Conservation (phyloP, 495 filamentous ascomycete genomes). For the Aspergillus biplanus region DNA sequence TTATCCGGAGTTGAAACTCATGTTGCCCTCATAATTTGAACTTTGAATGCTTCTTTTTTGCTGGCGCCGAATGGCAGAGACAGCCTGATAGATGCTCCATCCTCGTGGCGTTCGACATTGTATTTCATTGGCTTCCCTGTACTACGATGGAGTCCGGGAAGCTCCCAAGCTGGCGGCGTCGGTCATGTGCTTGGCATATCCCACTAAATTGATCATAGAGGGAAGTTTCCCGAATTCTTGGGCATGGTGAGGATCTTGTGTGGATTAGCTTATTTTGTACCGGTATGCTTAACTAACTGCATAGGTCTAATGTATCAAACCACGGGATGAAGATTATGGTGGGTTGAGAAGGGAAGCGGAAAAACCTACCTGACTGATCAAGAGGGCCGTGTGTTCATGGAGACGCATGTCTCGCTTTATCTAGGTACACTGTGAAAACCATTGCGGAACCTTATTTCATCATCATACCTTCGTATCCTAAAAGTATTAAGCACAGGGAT, state of each 20-base stretch:
- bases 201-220: not conserved
- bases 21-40: too few relatives aligned
- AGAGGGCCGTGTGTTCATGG: not conserved
- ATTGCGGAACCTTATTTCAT: conserved; percentile 2
- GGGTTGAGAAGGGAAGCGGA: too few relatives aligned
- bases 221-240: too few relatives aligned
- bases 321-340: not conserved
- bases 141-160: not conserved
- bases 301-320: not conserved
- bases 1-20: too few relatives aligned
- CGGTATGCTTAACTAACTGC: not conserved
- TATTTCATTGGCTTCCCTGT: conserved; percentile 4
- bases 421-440: not conserved
- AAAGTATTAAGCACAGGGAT: too few relatives aligned
- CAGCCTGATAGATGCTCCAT: too few relatives aligned
- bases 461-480: too few relatives aligned
- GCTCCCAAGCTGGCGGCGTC: not conserved
- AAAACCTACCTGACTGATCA: not conserved
- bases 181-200: not conserved
- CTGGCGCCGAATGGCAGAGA: too few relatives aligned
- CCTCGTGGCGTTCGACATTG: not conserved
- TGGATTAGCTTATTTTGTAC: not conserved
- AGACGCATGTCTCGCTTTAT: not conserved
- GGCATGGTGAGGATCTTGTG: not conserved
- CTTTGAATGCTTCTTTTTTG: too few relatives aligned